phyloP scores from a whole-genome alignment of 768 basidiomycete genomes.

The Basidioascus undulatus region DNA sequence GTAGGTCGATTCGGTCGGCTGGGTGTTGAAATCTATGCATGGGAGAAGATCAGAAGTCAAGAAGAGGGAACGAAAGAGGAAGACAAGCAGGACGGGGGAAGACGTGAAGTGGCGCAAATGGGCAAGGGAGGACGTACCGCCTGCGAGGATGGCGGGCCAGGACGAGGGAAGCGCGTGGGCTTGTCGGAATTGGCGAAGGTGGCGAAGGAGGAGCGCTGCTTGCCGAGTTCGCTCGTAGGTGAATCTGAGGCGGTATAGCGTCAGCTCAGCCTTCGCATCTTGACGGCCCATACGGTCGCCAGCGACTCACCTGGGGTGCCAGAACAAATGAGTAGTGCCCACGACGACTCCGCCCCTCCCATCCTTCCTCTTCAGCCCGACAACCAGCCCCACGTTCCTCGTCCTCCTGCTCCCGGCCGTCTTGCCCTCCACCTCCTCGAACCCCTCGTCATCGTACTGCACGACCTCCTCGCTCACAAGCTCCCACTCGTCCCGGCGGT shows the following conservation, averaged over 20 bases:
- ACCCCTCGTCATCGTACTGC: slow-evolving; percentile 43
- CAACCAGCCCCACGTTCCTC: slow-evolving; percentile 53
- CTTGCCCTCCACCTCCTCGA: slow-evolving; percentile 18
- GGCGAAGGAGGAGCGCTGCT: slow-evolving; percentile 41
- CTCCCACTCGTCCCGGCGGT: slow-evolving; percentile 29
- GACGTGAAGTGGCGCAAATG: not conserved
- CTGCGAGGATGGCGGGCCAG: slow-evolving; percentile 63
- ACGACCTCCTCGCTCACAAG: slow-evolving; percentile 28
- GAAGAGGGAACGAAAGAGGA: no score
- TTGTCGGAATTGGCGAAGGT: slow-evolving; percentile 31
- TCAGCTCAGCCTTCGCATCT: not conserved
- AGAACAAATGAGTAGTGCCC: slow-evolving; percentile 78
- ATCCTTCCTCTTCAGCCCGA: slow-evolving; percentile 30
- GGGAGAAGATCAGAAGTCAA: no score
- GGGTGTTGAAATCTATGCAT: slow-evolving; percentile 67
- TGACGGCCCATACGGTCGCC: not conserved
- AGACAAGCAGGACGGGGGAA: slow-evolving; percentile 3
- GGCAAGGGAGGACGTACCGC: slow-evolving; percentile 29
- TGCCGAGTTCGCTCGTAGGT: slow-evolving; percentile 66
- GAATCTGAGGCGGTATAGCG: slow-evolving; percentile 23
- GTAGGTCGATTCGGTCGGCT: slow-evolving; percentile 58
- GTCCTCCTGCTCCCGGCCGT: slow-evolving; percentile 21
- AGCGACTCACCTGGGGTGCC: slow-evolving; percentile 59
- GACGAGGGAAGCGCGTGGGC: slow-evolving; percentile 21
- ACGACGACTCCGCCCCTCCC: slow-evolving; percentile 35